Conservation (phyloP, 495 filamentous ascomycete species). For the Hypoxylon perforatum region DNA sequence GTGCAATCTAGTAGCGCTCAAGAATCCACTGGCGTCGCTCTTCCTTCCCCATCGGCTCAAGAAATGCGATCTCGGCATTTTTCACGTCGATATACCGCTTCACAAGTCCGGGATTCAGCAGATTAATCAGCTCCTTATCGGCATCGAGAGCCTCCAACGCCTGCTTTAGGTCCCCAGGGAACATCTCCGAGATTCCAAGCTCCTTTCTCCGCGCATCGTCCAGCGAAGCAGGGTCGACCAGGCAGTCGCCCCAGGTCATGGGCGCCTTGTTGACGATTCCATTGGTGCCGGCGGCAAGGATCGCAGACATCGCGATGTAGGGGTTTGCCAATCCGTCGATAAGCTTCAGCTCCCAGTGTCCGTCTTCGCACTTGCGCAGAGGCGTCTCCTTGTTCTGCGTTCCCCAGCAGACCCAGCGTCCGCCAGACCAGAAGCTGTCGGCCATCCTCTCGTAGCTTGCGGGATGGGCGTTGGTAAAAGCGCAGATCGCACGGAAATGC, state of each 20-base stretch:
- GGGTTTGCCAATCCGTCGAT: conserved; percentile 80
- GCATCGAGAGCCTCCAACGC: conserved; percentile 62
- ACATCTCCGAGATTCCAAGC: conserved; percentile 62
- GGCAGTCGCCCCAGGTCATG: conserved; percentile 68
- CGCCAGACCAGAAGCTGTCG: conserved; percentile 79
- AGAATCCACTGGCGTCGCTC: conserved; percentile 68
- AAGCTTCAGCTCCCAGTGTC: conserved; percentile 77
- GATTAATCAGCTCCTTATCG: conserved; percentile 54
- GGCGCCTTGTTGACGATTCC: conserved; percentile 62
- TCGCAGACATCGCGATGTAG: conserved; percentile 73
- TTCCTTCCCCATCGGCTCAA: conserved; percentile 55
- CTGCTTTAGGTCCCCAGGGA: conserved; percentile 64
- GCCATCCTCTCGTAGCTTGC: conserved; percentile 70
- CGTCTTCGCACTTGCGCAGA: conserved; percentile 68
- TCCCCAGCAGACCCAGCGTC: conserved; percentile 79
- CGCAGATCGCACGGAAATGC: conserved; percentile 71
- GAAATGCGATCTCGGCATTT: conserved; percentile 56
- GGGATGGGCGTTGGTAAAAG: conserved; percentile 70
- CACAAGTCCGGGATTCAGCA: conserved; percentile 64
- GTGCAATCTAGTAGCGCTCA: conserved; percentile 61
- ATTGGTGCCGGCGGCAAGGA: conserved; percentile 73
- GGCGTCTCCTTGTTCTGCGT: conserved; percentile 79
- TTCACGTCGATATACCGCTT: conserved; percentile 71
- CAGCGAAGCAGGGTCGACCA: conserved; percentile 64
- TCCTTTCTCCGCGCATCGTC: conserved; percentile 58